These are phyloP conservation scores for Mychonastes homosphaera DNA, from an alignment of 139 green algal species.

Conservation along the genomic window DNA sequence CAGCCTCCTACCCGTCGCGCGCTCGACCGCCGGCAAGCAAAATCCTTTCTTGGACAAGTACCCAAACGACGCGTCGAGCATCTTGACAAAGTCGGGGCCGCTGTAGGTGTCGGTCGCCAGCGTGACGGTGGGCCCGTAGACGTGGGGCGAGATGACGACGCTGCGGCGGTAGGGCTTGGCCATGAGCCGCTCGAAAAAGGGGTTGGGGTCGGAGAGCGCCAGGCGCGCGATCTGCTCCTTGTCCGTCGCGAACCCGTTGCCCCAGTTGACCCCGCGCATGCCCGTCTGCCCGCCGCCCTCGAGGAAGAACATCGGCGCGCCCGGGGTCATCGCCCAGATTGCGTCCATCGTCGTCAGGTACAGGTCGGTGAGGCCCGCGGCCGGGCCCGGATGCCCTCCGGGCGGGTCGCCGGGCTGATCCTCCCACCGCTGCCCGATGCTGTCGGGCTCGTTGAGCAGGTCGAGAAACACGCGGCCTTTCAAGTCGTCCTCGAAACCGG, in stretches of 20 bases:
- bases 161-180: slow-evolving; percentile 26
- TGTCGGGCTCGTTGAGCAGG: slow-evolving; percentile 2
- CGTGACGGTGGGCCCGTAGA: slow-evolving; percentile 26
- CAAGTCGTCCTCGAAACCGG: slow-evolving; percentile 12
- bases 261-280: slow-evolving; percentile 5
- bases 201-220: slow-evolving; percentile 23
- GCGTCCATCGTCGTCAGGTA: slow-evolving; percentile 34
- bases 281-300: slow-evolving; percentile 7
- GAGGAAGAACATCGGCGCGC: slow-evolving; percentile 17
- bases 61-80: slow-evolving; percentile 20
- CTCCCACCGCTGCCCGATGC: no score
- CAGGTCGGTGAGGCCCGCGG: slow-evolving; percentile 12
- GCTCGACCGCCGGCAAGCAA: no score
- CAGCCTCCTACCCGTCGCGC: no score
- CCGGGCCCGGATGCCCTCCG: no score
- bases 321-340: slow-evolving; percentile 18
- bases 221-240: not conserved
- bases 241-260: slow-evolving; percentile 35
- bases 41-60: slow-evolving; percentile 27
- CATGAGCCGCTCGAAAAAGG: slow-evolving; percentile 33
- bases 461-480: slow-evolving; percentile 9
- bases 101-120: slow-evolving; percentile 1
- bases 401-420: no score
- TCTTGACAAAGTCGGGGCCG: slow-evolving; percentile 6
- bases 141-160: slow-evolving; percentile 29